These are phyloP conservation scores for Colletotrichum spaethianum DNA, from an alignment of 2,329 filamentous ascomycete species.

Conservation along the genomic window DNA sequence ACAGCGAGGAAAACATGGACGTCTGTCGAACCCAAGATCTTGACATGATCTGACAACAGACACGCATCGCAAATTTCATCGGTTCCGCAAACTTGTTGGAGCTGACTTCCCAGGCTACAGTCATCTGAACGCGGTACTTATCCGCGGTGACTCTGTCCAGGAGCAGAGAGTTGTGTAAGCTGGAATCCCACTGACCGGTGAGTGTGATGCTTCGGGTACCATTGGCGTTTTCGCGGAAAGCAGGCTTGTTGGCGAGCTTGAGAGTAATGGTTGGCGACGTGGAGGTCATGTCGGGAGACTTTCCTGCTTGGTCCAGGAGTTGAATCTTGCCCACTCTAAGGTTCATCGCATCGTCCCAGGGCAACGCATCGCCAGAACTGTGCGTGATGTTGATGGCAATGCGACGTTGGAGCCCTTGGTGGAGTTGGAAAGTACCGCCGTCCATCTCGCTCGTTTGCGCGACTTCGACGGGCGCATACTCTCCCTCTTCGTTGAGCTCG, in stretches of 20 bases:
- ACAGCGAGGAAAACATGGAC: conserved; percentile 89
- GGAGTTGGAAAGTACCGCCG: conserved; percentile 91
- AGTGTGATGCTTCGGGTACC: conserved; percentile 90
- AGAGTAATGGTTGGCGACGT: conserved; percentile 82
- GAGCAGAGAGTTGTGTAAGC: conserved; percentile 89
- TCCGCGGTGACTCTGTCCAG: conserved; percentile 96
- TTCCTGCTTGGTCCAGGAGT: conserved; percentile 87
- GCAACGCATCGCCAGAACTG: conserved; percentile 87
- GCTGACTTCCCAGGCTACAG: conserved; percentile 86
- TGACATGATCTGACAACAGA: conserved; percentile 87
- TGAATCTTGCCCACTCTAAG: conserved; percentile 86
- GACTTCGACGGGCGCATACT: conserved; percentile 94
- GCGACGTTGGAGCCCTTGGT: conserved; percentile 92
- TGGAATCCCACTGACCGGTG: conserved; percentile 97
- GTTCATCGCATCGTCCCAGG: conserved; percentile 87
- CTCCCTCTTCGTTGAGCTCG: conserved; percentile 91
- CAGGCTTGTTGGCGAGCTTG: conserved; percentile 82
- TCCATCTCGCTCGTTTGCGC: conserved; percentile 88
- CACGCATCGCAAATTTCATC: conserved; percentile 87
- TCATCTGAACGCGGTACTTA: conserved; percentile 91
- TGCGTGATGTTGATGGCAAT: conserved; percentile 92
- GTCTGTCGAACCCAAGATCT: conserved; percentile 88
- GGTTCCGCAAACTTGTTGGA: conserved; percentile 89
- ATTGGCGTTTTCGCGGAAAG: conserved; percentile 88
- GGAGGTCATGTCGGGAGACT: conserved; percentile 83